Percentiles rank a stretch among this genome's conserved stretches.
Conservation (phyloP, 768 basidiomycete genomes). For the Boletus bicolor region DNA sequence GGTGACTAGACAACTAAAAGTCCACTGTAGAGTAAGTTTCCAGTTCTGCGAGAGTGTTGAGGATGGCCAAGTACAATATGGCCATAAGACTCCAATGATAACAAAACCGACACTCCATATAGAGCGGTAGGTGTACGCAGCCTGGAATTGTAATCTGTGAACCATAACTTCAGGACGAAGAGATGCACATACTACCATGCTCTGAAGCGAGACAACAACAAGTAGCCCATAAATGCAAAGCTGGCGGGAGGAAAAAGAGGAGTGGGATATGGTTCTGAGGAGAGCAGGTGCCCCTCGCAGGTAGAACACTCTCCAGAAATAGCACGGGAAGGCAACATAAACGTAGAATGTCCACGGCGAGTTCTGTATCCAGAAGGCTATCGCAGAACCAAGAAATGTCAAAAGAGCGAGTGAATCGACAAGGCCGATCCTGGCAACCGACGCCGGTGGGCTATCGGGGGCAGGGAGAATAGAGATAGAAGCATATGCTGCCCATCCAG, state of each 20-base stretch:
- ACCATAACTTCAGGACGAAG: neutral
- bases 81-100: slow-evolving; percentile 64
- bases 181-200: slow-evolving; percentile 64
- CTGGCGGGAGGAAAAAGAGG: slow-evolving; percentile 23
- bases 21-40: slow-evolving; percentile 42
- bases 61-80: slow-evolving; percentile 48
- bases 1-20: slow-evolving; percentile 46
- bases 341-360: slow-evolving; percentile 73
- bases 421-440: neutral
- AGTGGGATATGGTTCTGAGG: slow-evolving; percentile 10
- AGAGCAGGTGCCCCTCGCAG: slow-evolving; percentile 23
- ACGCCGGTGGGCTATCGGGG: slow-evolving; percentile 17
- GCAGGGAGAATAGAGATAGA: slow-evolving; percentile 55
- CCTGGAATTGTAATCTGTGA: slow-evolving; percentile 34
- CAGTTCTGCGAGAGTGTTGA: slow-evolving; percentile 26
- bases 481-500: slow-evolving; percentile 73
- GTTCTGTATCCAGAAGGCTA: slow-evolving; percentile 55
- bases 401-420: slow-evolving; percentile 29
- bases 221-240: slow-evolving; percentile 30
- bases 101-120: slow-evolving; percentile 71
- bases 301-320: slow-evolving; percentile 66
- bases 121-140: slow-evolving; percentile 65
- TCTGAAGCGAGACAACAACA: slow-evolving; percentile 47
- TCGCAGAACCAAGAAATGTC: slow-evolving; percentile 39
- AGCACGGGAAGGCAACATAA: slow-evolving; percentile 72